A percentile compares a stretch with the other conserved stretches of the same genome.
These are phyloP conservation scores for Neospora caninum DNA, from an alignment of 169 alveolate species.

Conservation along the genomic window DNA sequence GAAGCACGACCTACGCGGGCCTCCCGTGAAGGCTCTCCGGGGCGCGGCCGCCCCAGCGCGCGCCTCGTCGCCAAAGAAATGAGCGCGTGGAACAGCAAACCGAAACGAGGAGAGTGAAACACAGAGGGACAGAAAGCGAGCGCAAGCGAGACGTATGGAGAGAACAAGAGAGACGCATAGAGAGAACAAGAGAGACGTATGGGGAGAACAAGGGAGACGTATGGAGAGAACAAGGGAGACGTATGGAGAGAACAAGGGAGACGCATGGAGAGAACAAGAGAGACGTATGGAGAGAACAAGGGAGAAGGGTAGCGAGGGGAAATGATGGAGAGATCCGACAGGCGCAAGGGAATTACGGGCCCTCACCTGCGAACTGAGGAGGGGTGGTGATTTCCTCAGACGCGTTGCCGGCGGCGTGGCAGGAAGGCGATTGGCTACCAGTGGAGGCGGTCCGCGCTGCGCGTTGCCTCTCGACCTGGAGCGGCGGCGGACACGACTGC, in stretches of 20 bases:
- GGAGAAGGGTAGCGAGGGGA: too few relatives aligned
- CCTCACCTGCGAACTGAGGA: conserved; percentile 10
- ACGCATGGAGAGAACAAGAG: neutral
- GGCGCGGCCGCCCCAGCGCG: too few relatives aligned
- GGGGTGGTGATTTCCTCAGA: neutral
- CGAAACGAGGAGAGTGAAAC: too few relatives aligned
- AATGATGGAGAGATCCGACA: too few relatives aligned
- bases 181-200: neutral
- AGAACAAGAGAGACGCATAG: neutral
- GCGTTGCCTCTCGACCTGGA: neutral
- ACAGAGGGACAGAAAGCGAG: too few relatives aligned
- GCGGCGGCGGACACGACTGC: conserved; percentile 23
- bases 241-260: neutral
- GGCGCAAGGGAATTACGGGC: too few relatives aligned
- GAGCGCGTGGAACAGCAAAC: too few relatives aligned
- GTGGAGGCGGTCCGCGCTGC: neutral
- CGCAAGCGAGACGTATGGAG: neutral
- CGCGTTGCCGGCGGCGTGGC: neutral
- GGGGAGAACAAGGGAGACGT: neutral
- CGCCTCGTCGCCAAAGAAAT: too few relatives aligned
- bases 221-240: neutral
- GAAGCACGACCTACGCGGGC: too few relatives aligned
- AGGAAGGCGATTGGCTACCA: neutral
- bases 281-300: neutral
- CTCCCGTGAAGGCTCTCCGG: too few relatives aligned